Evolutionary conservation across 768 basidiomycete species (phyloP).

Genomic region (Boletus tylopilopsis): DNA sequence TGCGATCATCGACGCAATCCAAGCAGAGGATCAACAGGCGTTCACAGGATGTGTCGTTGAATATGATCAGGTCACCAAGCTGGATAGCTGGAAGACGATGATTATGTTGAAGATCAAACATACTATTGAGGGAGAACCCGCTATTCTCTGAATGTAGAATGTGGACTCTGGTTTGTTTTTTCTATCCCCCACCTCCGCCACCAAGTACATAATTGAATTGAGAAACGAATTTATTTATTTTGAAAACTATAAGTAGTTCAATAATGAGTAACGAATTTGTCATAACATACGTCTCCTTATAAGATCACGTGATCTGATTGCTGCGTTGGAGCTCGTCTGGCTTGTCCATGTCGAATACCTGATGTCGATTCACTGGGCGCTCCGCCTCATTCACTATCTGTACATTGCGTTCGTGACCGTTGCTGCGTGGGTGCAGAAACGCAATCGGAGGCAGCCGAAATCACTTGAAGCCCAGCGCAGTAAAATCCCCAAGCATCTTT

Average conservation of each 20-base stretch:
- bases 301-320: constrained; percentile 22
- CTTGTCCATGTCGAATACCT: constrained; percentile 14
- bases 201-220: too few species aligned
- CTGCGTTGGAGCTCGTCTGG: too few species aligned
- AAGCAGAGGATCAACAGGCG: constrained; percentile 62
- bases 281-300: too few species aligned
- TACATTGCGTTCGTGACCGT: constrained; percentile 45
- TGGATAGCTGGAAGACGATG: constrained; percentile 95
- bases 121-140: constrained; percentile 58
- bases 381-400: constrained; percentile 56
- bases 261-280: too few species aligned
- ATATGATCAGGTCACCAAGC: constrained; percentile 86
- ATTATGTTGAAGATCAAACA: constrained; percentile 91
- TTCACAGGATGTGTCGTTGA: constrained; percentile 87
- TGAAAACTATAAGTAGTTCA: too few species aligned
- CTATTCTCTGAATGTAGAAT: constrained; percentile 24
- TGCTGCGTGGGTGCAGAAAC: constrained; percentile 38
- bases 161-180: background rate
- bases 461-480: constrained; percentile 49
- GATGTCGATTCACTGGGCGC: constrained; percentile 43
- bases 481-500: constrained; percentile 64
- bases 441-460: constrained; percentile 38
- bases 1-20: constrained; percentile 73
- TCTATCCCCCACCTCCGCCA: background rate
- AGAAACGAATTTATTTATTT: too few species aligned